These are phyloP conservation scores for Dissophora globulifera DNA, from an alignment of 192 early-diverging fungal genomes.

Conservation along the genomic window DNA sequence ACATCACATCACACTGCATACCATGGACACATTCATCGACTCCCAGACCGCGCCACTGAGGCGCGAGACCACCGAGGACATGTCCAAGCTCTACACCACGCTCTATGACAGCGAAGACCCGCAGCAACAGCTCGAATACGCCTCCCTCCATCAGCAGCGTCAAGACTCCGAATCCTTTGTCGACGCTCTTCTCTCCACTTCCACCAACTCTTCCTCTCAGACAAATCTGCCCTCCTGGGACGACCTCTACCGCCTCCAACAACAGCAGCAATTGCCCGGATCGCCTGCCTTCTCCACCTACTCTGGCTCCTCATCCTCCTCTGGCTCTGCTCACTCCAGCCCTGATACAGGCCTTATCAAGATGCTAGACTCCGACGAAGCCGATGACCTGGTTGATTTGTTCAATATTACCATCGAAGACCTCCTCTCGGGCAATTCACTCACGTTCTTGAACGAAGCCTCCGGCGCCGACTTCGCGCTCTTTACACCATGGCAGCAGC, in stretches of 20 bases:
- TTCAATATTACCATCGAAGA: slow-evolving; percentile 38
- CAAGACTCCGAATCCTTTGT: neutral
- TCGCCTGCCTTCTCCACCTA: slow-evolving; percentile 16
- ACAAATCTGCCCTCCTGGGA: slow-evolving; percentile 13
- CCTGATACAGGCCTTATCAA: slow-evolving; percentile 6
- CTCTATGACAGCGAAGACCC: slow-evolving; percentile 31
- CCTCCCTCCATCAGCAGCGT: neutral
- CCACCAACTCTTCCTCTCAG: neutral
- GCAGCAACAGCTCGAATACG: slow-evolving; percentile 17
- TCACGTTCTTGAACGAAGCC: neutral
- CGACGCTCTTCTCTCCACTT: neutral
- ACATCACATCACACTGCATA: too few relatives aligned
- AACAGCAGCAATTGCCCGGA: neutral
- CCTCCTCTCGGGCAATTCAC: slow-evolving; percentile 7
- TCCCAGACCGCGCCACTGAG: slow-evolving; percentile 1
- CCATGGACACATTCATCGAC: too few relatives aligned
- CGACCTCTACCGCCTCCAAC: neutral
- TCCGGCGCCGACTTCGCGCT: slow-evolving; percentile 8
- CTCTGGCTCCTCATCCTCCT: slow-evolving; percentile 14
- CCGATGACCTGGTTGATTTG: slow-evolving; percentile 18
- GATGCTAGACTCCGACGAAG: slow-evolving; percentile 12
- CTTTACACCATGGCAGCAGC: slow-evolving; percentile 5
- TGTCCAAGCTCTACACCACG: slow-evolving; percentile 40
- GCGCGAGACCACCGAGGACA: slow-evolving; percentile 23
- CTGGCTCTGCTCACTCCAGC: slow-evolving; percentile 15